Percentiles rank a stretch among this genome's conserved stretches.
Evolutionary conservation across 495 filamentous ascomycete genomes (phyloP).

Genomic region (Penicillium odoratum): DNA sequence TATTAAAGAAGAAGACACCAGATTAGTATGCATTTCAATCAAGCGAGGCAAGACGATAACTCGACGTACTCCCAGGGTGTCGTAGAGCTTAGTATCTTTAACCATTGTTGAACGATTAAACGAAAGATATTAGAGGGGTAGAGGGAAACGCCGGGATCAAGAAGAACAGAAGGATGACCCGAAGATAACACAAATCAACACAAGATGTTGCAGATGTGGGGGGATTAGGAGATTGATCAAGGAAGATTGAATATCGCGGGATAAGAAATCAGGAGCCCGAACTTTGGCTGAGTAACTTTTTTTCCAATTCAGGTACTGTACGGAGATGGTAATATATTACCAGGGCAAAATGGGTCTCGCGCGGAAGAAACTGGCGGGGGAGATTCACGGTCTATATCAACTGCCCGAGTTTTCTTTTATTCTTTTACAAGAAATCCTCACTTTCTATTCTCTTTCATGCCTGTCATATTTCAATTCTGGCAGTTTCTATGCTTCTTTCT

Average conservation of each 20-base stretch:
- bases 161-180: constrained; percentile 12
- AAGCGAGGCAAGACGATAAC: constrained; percentile 13
- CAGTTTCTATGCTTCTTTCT: constrained; percentile 21
- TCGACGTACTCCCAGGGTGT: constrained; percentile 73
- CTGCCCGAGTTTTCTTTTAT: background rate
- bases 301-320: constrained; percentile 29
- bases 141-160: constrained; percentile 16
- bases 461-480: constrained; percentile 22
- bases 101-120: constrained; percentile 60
- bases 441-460: constrained; percentile 5
- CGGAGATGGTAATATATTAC: constrained; percentile 23
- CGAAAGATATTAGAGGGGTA: constrained; percentile 16
- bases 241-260: constrained; percentile 19
- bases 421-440: constrained; percentile 3
- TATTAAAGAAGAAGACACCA: constrained; percentile 38
- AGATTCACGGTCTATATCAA: background rate
- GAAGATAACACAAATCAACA: constrained; percentile 7
- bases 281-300: constrained; percentile 31
- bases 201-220: constrained; percentile 18
- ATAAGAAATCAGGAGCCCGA: constrained; percentile 25
- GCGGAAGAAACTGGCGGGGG: background rate
- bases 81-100: constrained; percentile 87
- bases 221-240: constrained; percentile 14
- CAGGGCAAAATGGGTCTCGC: constrained; percentile 5
- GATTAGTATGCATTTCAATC: constrained; percentile 5